Evolutionary conservation across 2,329 filamentous ascomycete genomes (phyloP), one percentile per base, ranked within the genome.

Genomic region (Hypoxylon sp.): DNA sequence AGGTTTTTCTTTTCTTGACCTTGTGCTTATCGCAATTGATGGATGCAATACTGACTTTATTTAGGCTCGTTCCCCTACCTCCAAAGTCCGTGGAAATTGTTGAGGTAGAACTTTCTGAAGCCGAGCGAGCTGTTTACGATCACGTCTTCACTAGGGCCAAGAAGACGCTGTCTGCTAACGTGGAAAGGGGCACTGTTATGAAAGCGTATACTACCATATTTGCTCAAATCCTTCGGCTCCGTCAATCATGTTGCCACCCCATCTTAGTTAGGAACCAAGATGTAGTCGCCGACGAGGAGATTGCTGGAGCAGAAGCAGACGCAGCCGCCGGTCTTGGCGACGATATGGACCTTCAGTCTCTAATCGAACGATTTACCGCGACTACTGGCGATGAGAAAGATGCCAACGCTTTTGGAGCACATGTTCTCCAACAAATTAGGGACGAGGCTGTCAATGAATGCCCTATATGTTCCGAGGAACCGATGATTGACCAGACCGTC

Each of bases 131-230:
- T 69, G 93, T 99, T 0, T 99, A 99, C 78, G 92, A 98, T 73
- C 91, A 95, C 78, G 95, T 99, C 62, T 97, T 91, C 75, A 89
- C 87, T 20, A 88, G 91, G 50, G 96, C 94, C 0, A 97, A 95
- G 78, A 88, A 90, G 58, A 92, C 95, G 0, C 96, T 98, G 78
- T 90, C 90, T 33, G 90, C 91, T 67, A 98, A 97, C 66, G 87
- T 97, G 11, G 94, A 97, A 77, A 94, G 93, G 8, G 96, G 96
- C 3, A 98, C 95, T 0, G 86, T 99, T 3, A 89, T 98, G 84
- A 98, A 97, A 79, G 95, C 94, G 0, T 99, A 95, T 77, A 97
- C 96, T 0, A 98, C 94, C 58, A 98, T 99, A 70, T 98, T 99
- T 78, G 95, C 96, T 0, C 96, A 99, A 79, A 97, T 99, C 76